Evolutionary conservation across 176 grass and related monocot species (phyloP).

Genomic region (Eleusine coracana): DNA sequence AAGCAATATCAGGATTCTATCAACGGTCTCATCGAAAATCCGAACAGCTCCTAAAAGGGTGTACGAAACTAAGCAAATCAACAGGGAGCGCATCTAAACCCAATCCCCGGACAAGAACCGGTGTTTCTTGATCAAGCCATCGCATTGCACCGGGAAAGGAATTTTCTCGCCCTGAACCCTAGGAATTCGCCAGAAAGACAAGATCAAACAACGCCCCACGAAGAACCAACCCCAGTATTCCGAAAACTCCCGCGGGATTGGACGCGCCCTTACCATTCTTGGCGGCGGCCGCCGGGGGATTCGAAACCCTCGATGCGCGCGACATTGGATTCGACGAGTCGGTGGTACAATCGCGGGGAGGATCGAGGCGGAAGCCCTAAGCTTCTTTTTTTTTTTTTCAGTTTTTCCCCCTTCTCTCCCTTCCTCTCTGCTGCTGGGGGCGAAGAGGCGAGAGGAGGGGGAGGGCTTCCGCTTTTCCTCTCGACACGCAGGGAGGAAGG

Average conservation of each 20-base stretch:
- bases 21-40: background rate
- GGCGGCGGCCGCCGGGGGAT: background rate
- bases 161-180: background rate
- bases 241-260: constrained; percentile 23
- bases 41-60: constrained; percentile 11
- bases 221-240: background rate
- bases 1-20: constrained; percentile 15
- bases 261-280: constrained; percentile 33
- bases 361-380: constrained; percentile 41
- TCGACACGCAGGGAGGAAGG: background rate
- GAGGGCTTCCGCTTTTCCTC: background rate
- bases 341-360: constrained; percentile 22
- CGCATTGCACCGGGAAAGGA: constrained; percentile 31
- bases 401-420: background rate
- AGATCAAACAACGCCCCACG: background rate
- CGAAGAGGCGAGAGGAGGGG: background rate
- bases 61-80: constrained; percentile 4
- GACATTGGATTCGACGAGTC: constrained; percentile 50
- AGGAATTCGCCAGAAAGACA: background rate
- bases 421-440: background rate
- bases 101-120: background rate
- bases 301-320: constrained; percentile 11
- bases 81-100: background rate
- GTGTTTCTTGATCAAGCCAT: background rate
- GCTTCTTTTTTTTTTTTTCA: background rate